Conservation (phyloP, 257 asterid species). For the Solanum virginianum region DNA sequence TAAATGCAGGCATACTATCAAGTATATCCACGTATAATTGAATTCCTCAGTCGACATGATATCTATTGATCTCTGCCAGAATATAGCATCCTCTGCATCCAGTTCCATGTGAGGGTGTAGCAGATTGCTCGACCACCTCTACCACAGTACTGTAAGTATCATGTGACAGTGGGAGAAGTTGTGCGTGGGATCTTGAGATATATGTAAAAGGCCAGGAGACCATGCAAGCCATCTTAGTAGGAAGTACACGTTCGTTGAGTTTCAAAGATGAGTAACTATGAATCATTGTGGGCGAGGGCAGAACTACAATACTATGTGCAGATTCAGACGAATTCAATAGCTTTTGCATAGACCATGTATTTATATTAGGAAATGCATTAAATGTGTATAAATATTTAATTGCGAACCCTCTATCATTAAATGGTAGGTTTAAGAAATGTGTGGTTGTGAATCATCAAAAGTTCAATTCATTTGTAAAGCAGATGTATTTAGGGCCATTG, state of each 20-base stretch:
- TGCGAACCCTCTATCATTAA: neutral
- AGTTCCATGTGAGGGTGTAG: neutral
- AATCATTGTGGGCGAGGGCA: no score
- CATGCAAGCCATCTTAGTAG: neutral
- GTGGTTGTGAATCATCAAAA: neutral
- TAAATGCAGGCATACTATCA: slow-evolving; percentile 64
- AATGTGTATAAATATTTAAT: neutral
- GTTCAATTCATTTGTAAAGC: neutral
- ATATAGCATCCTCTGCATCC: neutral
- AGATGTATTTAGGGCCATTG: neutral
- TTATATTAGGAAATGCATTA: neutral
- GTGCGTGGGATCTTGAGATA: neutral
- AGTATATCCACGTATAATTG: slow-evolving; percentile 58
- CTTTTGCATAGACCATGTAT: neutral
- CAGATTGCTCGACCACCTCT: neutral
- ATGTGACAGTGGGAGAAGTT: neutral
- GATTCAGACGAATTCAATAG: neutral
- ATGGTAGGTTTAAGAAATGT: neutral
- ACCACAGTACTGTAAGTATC: neutral
- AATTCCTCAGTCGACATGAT: slow-evolving; percentile 57
- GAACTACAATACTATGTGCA: neutral
- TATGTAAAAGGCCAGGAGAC: neutral
- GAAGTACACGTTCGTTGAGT: neutral
- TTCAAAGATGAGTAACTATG: neutral
- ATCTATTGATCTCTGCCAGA: neutral